phyloP scores from a whole-genome alignment of 768 basidiomycete genomes.

The Suillus sp. region DNA sequence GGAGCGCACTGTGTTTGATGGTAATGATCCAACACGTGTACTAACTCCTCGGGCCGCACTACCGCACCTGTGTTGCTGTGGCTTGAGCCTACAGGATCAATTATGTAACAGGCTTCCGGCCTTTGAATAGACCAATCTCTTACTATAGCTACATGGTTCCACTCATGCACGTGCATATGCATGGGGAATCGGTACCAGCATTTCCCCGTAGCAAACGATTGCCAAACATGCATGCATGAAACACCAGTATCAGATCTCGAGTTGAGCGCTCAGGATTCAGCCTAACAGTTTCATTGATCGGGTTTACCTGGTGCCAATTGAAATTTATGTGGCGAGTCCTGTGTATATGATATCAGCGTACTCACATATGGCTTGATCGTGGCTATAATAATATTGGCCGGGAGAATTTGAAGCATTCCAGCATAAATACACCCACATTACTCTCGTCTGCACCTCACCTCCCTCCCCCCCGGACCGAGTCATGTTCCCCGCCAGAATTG shows the following conservation, averaged over 20 bases:
- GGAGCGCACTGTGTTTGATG: too few relatives aligned
- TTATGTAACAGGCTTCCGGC: too few relatives aligned
- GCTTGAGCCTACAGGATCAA: too few relatives aligned
- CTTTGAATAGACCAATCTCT: neutral
- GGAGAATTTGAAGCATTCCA: neutral
- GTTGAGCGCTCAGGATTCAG: neutral
- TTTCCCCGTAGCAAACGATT: neutral
- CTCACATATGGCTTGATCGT: neutral
- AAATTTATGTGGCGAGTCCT: neutral
- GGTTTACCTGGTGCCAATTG: neutral
- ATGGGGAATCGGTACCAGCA: neutral
- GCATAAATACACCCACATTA: slow-evolving; percentile 28
- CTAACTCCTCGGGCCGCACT: too few relatives aligned
- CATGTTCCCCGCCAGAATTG: slow-evolving; percentile 18
- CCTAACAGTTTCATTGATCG: neutral
- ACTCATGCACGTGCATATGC: too few relatives aligned
- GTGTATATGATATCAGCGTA: neutral
- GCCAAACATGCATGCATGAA: neutral
- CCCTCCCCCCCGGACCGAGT: neutral
- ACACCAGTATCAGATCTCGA: neutral
- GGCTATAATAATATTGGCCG: slow-evolving; percentile 2
- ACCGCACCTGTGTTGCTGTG: neutral
- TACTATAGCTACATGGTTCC: too few relatives aligned
- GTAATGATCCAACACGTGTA: too few relatives aligned
- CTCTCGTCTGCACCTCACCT: slow-evolving; percentile 4